These are phyloP conservation scores for Tieghemiomyces parasiticus DNA, from an alignment of 192 early-diverging fungal species.

Conservation along the genomic window DNA sequence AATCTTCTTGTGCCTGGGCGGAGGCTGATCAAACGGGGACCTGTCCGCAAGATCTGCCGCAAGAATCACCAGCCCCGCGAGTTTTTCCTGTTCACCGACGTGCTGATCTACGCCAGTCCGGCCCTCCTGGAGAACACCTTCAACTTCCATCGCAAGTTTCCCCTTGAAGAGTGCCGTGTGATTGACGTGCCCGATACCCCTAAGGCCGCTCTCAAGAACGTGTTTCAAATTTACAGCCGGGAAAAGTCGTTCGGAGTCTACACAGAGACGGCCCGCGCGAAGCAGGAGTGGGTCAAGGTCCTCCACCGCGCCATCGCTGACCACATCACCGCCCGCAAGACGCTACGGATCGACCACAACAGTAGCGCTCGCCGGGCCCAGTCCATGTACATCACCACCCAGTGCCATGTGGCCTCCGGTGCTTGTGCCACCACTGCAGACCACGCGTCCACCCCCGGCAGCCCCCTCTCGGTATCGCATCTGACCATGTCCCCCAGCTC, in stretches of 20 bases:
- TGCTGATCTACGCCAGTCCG: slow-evolving; percentile 56
- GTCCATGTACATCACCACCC: slow-evolving; percentile 23
- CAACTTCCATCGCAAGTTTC: slow-evolving; percentile 53
- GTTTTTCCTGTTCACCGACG: slow-evolving; percentile 65
- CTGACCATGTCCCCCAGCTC: too few species aligned
- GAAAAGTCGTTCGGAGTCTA: slow-evolving; percentile 74
- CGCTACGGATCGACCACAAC: slow-evolving; percentile 39
- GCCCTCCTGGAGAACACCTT: slow-evolving; percentile 40
- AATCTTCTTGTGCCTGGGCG: slow-evolving; percentile 55
- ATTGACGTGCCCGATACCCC: slow-evolving; percentile 32
- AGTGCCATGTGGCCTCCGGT: too few species aligned
- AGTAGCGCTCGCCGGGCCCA: slow-evolving; percentile 23
- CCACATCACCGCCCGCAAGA: slow-evolving; percentile 35
- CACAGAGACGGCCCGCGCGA: slow-evolving; percentile 30
- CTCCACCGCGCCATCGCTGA: slow-evolving; percentile 40
- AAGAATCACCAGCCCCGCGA: slow-evolving; percentile 51
- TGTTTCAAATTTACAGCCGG: slow-evolving; percentile 62
- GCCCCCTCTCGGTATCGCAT: too few species aligned
- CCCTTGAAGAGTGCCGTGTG: slow-evolving; percentile 39
- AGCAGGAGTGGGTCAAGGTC: slow-evolving; percentile 47
- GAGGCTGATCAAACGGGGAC: slow-evolving; percentile 42
- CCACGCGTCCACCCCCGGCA: too few species aligned
- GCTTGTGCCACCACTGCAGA: too few species aligned
- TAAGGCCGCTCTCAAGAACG: slow-evolving; percentile 32
- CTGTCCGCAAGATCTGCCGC: slow-evolving; percentile 60